Evolutionary conservation across 2,329 filamentous ascomycete species (phyloP).

Genomic region (Hypoxylon sp.): DNA sequence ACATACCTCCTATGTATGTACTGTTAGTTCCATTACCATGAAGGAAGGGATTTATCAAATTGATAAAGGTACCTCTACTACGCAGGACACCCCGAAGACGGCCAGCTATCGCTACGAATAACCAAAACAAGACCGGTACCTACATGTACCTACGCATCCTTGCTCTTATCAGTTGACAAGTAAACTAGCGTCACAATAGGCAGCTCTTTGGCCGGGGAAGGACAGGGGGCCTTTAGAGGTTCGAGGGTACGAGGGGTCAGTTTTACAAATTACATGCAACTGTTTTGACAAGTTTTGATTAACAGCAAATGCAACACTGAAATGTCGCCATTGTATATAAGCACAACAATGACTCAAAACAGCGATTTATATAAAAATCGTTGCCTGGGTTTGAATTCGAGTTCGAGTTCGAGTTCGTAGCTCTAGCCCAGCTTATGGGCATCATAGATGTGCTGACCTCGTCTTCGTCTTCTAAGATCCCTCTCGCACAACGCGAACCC

Average conservation of each 20-base stretch:
- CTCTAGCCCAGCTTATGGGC: not conserved
- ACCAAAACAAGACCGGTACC: not conserved
- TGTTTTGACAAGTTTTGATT: not conserved
- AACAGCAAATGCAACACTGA: conserved; percentile 4
- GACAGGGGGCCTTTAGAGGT: not conserved
- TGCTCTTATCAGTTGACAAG: too few species aligned
- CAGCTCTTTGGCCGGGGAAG: not conserved
- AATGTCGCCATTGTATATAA: conserved; percentile 8
- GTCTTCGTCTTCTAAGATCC: not conserved
- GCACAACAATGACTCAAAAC: conserved; percentile 9
- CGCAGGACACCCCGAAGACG: not conserved
- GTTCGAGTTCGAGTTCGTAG: not conserved
- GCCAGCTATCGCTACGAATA: not conserved
- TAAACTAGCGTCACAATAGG: conserved; percentile 1
- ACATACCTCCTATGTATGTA: not conserved
- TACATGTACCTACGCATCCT: not conserved
- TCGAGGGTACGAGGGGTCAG: not conserved
- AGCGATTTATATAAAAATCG: not conserved
- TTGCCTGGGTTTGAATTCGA: not conserved
- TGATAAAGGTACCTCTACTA: not conserved
- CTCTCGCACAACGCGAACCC: not conserved
- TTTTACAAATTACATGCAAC: conserved; percentile 6
- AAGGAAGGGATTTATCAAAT: not conserved
- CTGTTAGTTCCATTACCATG: not conserved
- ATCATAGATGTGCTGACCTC: not conserved